Conservation (phyloP, 495 filamentous ascomycete species). For the Wilcoxina mikolae region DNA sequence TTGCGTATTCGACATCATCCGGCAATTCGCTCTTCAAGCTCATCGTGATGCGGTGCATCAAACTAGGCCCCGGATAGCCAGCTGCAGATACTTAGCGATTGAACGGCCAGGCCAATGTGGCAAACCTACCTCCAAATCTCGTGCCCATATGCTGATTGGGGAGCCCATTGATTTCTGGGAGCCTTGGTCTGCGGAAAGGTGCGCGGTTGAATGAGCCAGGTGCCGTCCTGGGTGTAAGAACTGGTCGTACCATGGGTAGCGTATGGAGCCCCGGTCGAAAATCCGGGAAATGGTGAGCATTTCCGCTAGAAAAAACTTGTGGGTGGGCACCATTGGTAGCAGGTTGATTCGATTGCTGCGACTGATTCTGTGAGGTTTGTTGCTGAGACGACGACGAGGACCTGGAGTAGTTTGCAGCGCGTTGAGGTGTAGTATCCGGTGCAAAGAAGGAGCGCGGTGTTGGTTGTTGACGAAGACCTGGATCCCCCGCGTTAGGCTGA, state of each 20-base stretch:
- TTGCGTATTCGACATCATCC: conserved; percentile 71
- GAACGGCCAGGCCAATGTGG: not conserved
- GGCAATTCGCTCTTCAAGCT: conserved; percentile 66
- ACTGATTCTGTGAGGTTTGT: conserved; percentile 1
- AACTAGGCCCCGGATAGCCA: conserved; percentile 19
- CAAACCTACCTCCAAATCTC: conserved; percentile 22
- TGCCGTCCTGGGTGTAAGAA: conserved; percentile 24
- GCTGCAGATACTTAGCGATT: conserved; percentile 7
- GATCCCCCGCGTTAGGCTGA: not conserved
- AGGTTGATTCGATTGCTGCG: conserved; percentile 15
- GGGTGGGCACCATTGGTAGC: conserved; percentile 5
- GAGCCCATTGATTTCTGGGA: not conserved
- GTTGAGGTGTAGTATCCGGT: conserved; percentile 40
- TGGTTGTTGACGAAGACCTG: conserved; percentile 62
- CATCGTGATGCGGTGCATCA: conserved; percentile 28
- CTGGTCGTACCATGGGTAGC: conserved; percentile 21
- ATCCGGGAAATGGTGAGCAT: conserved; percentile 19
- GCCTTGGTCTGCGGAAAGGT: conserved; percentile 7
- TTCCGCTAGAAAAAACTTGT: conserved; percentile 19
- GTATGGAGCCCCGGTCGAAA: conserved; percentile 17
- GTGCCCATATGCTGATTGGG: not conserved
- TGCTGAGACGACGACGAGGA: conserved; percentile 18
- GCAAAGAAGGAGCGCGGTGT: conserved; percentile 70
- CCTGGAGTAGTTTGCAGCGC: conserved; percentile 27
- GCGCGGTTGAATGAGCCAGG: conserved; percentile 20